Conservation (phyloP, 257 asterid genomes). For the Cordia subcordata region DNA sequence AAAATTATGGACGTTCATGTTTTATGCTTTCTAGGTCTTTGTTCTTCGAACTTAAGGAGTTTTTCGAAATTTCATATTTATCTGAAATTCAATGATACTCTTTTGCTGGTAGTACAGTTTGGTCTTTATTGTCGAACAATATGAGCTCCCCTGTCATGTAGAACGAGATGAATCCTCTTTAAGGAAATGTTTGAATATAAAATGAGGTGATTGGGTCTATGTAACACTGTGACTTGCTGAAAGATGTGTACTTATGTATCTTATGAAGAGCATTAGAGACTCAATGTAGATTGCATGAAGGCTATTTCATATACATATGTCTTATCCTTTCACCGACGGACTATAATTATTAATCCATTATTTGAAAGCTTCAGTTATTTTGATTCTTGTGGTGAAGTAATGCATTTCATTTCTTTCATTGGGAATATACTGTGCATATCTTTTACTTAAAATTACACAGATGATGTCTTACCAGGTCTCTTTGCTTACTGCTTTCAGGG, state of each 20-base stretch:
- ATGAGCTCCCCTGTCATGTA: too few relatives aligned
- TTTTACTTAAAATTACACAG: not conserved
- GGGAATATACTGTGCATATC: not conserved
- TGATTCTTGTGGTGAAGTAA: not conserved
- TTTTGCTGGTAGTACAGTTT: too few relatives aligned
- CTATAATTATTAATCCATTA: not conserved
- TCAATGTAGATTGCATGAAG: not conserved
- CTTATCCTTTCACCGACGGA: not conserved
- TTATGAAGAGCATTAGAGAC: not conserved
- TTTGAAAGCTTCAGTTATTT: not conserved
- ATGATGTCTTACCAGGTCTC: not conserved
- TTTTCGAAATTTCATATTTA: too few relatives aligned
- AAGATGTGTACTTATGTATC: not conserved
- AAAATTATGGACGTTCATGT: too few relatives aligned
- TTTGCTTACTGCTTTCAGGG: constrained; percentile 16
- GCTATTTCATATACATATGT: not conserved
- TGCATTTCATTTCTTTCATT: not conserved
- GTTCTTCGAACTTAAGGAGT: too few relatives aligned
- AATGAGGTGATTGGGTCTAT: too few relatives aligned
- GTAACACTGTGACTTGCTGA: too few relatives aligned
- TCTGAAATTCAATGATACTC: too few relatives aligned
- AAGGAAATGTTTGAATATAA: too few relatives aligned
- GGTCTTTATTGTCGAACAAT: too few relatives aligned
- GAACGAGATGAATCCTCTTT: too few relatives aligned
- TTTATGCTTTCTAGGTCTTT: too few relatives aligned